Percentiles rank a stretch among this genome's conserved stretches.
Conservation (phyloP, 495 filamentous ascomycete species). For the Aspergillus indologenus region DNA sequence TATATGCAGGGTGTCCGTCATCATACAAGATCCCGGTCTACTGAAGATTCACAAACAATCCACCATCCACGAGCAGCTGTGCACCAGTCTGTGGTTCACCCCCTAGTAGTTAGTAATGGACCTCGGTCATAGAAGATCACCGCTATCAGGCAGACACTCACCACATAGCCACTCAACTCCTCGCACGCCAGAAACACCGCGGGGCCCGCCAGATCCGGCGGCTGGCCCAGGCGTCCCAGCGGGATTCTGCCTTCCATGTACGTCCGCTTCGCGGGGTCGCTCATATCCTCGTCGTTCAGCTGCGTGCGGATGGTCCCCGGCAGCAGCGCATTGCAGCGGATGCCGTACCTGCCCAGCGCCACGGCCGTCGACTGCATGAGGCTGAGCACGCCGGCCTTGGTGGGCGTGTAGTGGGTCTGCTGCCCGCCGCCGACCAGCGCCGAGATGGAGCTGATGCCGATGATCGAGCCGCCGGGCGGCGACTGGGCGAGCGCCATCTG, state of each 20-base stretch:
- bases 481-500: constrained; percentile 67
- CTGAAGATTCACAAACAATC: constrained; percentile 67
- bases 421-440: constrained; percentile 78
- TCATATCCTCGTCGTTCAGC: constrained; percentile 80
- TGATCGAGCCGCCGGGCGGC: constrained; percentile 70
- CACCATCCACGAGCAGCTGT: constrained; percentile 84
- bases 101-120: constrained; percentile 12
- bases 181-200: constrained; percentile 86
- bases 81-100: constrained; percentile 60
- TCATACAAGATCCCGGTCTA: constrained; percentile 19
- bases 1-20: neutral
- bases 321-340: constrained; percentile 81
- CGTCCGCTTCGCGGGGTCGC: constrained; percentile 59
- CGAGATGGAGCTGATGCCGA: constrained; percentile 77
- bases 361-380: constrained; percentile 84
- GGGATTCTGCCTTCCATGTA: constrained; percentile 89
- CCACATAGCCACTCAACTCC: constrained; percentile 68
- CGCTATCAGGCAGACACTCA: constrained; percentile 28
- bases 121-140: neutral
- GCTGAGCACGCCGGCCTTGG: constrained; percentile 79
- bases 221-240: constrained; percentile 67
- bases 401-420: constrained; percentile 88
- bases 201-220: constrained; percentile 71
- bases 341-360: constrained; percentile 70
- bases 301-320: constrained; percentile 85